These are phyloP conservation scores for Candida jianshihensis DNA, from an alignment of 805 yeast genomes.

Conservation along the genomic window DNA sequence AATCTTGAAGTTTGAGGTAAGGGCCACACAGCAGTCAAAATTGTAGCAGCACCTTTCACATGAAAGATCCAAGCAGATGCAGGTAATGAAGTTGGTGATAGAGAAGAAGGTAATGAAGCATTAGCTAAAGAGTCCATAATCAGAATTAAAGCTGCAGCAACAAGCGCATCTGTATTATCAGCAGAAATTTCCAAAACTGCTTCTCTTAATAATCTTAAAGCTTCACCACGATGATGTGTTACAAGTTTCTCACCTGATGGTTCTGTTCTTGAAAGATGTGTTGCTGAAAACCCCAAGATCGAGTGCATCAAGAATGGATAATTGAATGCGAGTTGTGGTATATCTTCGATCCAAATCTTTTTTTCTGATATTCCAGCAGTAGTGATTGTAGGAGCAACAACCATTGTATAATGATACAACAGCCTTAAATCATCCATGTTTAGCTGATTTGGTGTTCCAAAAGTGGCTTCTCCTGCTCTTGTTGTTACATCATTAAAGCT, in stretches of 20 bases:
- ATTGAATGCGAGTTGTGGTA: slow-evolving; percentile 81
- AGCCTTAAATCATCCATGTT: slow-evolving; percentile 53
- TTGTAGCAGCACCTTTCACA: slow-evolving; percentile 95
- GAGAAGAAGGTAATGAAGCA: slow-evolving; percentile 48
- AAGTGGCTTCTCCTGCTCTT: too few species aligned
- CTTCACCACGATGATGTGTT: slow-evolving; percentile 82
- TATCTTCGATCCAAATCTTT: slow-evolving; percentile 80
- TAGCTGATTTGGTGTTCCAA: slow-evolving; percentile 49
- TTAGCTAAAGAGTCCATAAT: slow-evolving; percentile 93
- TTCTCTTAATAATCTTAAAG: slow-evolving; percentile 69
- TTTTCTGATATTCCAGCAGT: slow-evolving; percentile 86
- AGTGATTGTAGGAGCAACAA: slow-evolving; percentile 80
- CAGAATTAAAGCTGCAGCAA: slow-evolving; percentile 82
- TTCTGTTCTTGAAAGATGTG: slow-evolving; percentile 76
- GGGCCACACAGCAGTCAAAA: slow-evolving; percentile 95
- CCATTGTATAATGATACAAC: slow-evolving; percentile 82
- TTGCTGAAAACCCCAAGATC: slow-evolving; percentile 83
- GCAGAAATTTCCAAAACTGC: slow-evolving; percentile 80
- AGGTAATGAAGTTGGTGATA: slow-evolving; percentile 51
- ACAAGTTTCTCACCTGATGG: slow-evolving; percentile 74
- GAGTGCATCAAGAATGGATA: slow-evolving; percentile 92
- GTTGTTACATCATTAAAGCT: slow-evolving; percentile 7
- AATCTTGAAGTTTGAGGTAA: slow-evolving; percentile 61
- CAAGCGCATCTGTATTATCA: slow-evolving; percentile 87
- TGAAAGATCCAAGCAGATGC: slow-evolving; percentile 97